Evolutionary conservation across 306 rosid genomes (phyloP).

Genomic region (Senna tora): DNA sequence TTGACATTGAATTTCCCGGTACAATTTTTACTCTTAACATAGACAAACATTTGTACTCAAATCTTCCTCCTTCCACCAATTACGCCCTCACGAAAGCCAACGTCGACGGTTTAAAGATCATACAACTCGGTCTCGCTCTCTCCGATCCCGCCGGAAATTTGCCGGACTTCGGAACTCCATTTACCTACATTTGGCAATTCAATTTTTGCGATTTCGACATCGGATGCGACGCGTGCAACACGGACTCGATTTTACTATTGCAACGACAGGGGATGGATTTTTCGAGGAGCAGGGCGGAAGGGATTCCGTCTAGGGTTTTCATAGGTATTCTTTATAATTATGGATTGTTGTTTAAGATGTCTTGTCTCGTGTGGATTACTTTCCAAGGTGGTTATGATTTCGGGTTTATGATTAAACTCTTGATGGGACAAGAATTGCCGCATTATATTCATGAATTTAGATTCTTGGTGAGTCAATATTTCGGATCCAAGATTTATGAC

Average conservation of each 20-base stretch:
- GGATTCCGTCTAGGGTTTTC: conserved; percentile 3
- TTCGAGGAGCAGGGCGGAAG: neutral
- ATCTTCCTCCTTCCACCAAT: neutral
- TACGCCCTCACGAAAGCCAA: neutral
- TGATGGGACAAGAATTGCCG: neutral
- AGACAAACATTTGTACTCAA: neutral
- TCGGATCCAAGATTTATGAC: conserved; percentile 21
- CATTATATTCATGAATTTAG: neutral
- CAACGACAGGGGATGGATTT: conserved; percentile 31
- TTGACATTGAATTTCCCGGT: conserved; percentile 38
- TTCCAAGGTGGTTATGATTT: conserved; percentile 32
- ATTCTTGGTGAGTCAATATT: neutral
- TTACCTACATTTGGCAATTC: conserved; percentile 3
- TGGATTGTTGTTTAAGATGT: neutral
- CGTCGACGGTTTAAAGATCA: conserved; percentile 4
- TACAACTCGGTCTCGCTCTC: conserved; percentile 20
- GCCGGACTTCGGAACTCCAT: conserved; percentile 12
- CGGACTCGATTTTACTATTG: conserved; percentile 9
- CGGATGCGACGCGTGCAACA: neutral
- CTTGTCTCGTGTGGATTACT: neutral
- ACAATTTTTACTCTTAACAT: neutral
- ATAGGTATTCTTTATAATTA: neutral
- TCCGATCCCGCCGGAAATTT: conserved; percentile 5
- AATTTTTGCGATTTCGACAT: conserved; percentile 18
- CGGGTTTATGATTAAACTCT: conserved; percentile 12